These are phyloP conservation scores for Dendrobium huoshanense DNA, from an alignment of 106 monocot species.

Conservation along the genomic window DNA sequence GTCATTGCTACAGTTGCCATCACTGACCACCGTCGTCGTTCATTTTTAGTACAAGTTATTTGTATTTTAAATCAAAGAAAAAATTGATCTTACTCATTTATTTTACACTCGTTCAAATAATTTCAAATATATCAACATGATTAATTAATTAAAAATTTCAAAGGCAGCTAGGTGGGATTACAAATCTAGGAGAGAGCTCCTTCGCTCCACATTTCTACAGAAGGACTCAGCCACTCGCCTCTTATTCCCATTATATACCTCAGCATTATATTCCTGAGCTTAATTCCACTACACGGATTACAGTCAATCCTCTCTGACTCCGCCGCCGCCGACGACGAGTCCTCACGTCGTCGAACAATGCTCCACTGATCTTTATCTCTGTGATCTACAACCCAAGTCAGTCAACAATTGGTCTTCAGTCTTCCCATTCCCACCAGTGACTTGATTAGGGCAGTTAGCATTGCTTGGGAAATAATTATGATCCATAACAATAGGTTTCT, in stretches of 20 bases:
- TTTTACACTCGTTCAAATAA: background rate
- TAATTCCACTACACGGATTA: constrained; percentile 13
- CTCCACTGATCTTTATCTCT: constrained; percentile 7
- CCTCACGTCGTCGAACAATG: constrained; percentile 8
- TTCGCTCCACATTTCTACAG: constrained; percentile 10
- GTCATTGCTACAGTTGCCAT: too few species aligned
- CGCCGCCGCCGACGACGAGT: background rate
- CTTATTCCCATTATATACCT: background rate
- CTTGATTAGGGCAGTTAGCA: constrained; percentile 22
- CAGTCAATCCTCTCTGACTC: constrained; percentile 12
- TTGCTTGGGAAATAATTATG: constrained; percentile 22
- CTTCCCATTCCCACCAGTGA: background rate
- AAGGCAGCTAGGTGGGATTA: constrained; percentile 18
- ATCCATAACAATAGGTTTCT: constrained; percentile 18
- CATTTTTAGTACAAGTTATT: too few species aligned
- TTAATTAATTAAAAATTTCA: background rate
- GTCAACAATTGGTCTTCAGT: background rate
- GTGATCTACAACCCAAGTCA: background rate
- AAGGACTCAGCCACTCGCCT: too few species aligned
- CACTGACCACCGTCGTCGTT: too few species aligned
- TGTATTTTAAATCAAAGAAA: too few species aligned
- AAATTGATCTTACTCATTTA: too few species aligned
- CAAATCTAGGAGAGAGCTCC: background rate
- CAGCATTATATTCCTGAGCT: constrained; percentile 1
- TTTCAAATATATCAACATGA: background rate